Percentiles rank a stretch among this genome's conserved stretches.
Evolutionary conservation across 1,284 basidiomycete species (phyloP).

Genomic region (Amylostereum chailletii): DNA sequence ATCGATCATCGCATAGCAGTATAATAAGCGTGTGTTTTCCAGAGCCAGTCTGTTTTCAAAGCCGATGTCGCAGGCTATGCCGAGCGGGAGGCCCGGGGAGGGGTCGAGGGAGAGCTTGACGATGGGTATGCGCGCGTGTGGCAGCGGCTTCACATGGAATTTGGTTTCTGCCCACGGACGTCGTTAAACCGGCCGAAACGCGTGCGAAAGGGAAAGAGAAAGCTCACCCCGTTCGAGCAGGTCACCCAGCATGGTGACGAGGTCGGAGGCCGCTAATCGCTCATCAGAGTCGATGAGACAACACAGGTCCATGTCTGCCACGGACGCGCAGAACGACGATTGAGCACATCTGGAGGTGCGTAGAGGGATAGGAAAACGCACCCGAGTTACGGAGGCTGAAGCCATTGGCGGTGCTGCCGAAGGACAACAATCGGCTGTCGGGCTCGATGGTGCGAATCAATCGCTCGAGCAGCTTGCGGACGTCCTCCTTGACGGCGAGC

Average conservation of each 20-base stretch:
- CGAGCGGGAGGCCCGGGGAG: constrained; percentile 81
- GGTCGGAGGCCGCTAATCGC: constrained; percentile 73
- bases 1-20: constrained; percentile 98
- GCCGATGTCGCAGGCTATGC: constrained; percentile 96
- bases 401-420: constrained; percentile 92
- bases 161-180: constrained; percentile 73
- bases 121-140: constrained; percentile 96
- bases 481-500: constrained; percentile 91
- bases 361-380: constrained; percentile 26
- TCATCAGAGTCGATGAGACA: constrained; percentile 86
- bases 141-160: constrained; percentile 94
- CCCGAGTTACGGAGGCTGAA: constrained; percentile 94
- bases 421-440: constrained; percentile 83
- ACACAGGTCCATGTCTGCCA: constrained; percentile 93
- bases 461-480: constrained; percentile 87
- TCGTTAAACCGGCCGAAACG: not conserved
- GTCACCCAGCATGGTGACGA: constrained; percentile 91
- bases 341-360: constrained; percentile 5
- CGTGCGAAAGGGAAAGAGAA: not conserved
- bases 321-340: constrained; percentile 3
- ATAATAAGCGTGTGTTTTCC: constrained; percentile 92
- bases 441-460: constrained; percentile 94
- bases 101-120: constrained; percentile 93
- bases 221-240: constrained; percentile 82
- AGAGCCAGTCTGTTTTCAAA: constrained; percentile 96